Percentiles rank a stretch among this genome's conserved stretches.
Evolutionary conservation across 2,329 filamentous ascomycete species (phyloP).

Genomic region (Drechslerella coelobrocha): DNA sequence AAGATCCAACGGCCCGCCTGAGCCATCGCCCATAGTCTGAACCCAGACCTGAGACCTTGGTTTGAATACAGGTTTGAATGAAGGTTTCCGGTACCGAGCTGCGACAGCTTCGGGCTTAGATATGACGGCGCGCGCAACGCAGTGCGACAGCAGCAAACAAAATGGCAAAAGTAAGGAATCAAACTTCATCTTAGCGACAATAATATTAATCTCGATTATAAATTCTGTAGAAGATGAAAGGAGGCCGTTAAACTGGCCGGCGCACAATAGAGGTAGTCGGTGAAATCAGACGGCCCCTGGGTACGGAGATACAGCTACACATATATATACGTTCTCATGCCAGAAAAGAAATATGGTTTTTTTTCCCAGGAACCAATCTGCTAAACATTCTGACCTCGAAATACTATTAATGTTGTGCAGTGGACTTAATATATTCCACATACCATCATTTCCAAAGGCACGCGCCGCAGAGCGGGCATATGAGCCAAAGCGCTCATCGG

Average conservation of each 20-base stretch:
- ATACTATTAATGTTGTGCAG: no score
- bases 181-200: slow-evolving; percentile 10
- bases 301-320: no score
- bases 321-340: no score
- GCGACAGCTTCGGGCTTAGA: neutral
- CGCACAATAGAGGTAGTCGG: no score
- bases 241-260: neutral
- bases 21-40: slow-evolving; percentile 54
- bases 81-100: neutral
- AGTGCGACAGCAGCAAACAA: slow-evolving; percentile 18
- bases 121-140: neutral
- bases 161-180: slow-evolving; percentile 10
- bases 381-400: no score
- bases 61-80: neutral
- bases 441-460: no score
- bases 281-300: no score
- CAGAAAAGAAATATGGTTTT: no score
- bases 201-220: neutral
- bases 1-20: slow-evolving; percentile 59
- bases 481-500: no score
- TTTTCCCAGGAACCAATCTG: no score
- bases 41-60: slow-evolving; percentile 51
- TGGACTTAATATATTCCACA: no score
- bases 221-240: neutral
- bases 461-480: no score